Conservation (phyloP, 345 rosid genomes). For the Syzygium oleosum region DNA sequence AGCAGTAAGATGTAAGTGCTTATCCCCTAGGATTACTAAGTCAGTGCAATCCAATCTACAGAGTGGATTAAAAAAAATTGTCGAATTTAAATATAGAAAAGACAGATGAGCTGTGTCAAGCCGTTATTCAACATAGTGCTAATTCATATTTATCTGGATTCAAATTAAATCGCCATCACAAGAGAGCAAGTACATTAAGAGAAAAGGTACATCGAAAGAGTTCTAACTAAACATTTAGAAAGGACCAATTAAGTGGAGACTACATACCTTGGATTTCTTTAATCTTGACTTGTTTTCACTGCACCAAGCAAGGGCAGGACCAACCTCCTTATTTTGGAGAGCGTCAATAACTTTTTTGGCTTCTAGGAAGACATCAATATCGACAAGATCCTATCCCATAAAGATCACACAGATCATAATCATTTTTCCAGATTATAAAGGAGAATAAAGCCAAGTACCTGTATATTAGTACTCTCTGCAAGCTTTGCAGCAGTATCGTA, state of each 20-base stretch:
- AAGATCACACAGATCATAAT: not conserved
- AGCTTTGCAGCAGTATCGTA: conserved; percentile 70
- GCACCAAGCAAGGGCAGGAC: conserved; percentile 90
- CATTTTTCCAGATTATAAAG: not conserved
- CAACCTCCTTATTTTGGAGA: conserved; percentile 70
- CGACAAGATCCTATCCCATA: conserved; percentile 75
- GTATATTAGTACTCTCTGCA: conserved; percentile 63
- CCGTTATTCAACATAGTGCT: not conserved
- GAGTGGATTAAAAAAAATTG: not conserved
- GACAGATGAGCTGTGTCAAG: not conserved
- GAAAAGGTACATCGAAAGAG: not conserved
- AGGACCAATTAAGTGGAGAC: not conserved
- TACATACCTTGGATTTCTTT: conserved; percentile 86
- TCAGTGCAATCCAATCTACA: not conserved
- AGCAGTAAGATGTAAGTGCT: not conserved
- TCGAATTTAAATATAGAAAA: not conserved
- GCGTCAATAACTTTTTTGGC: conserved; percentile 84
- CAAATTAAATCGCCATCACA: not conserved
- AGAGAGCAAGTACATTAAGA: not conserved
- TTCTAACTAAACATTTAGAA: not conserved
- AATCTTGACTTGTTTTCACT: conserved; percentile 79
- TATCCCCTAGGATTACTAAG: not conserved
- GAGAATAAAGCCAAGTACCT: conserved; percentile 24
- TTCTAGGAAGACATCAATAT: conserved; percentile 84
- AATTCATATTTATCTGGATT: not conserved